Conservation (phyloP, 2,329 filamentous ascomycete genomes). For the Paracamarosporium sp. region DNA sequence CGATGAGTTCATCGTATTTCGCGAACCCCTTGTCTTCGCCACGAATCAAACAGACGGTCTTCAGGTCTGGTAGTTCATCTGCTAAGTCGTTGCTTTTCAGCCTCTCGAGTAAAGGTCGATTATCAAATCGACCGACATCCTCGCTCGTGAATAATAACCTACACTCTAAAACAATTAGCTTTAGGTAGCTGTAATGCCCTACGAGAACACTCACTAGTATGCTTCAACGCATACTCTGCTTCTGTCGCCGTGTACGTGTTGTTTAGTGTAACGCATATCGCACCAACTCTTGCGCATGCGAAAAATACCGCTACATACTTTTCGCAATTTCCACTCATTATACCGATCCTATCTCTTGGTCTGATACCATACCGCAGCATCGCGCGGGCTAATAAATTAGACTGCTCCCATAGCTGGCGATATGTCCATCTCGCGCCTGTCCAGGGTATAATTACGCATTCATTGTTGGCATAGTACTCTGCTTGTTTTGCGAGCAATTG, state of each 20-base stretch:
- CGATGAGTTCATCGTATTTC: slow-evolving; percentile 66
- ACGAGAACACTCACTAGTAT: slow-evolving; percentile 62
- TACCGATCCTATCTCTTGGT: slow-evolving; percentile 73
- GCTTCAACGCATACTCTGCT: slow-evolving; percentile 72
- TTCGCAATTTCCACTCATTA: slow-evolving; percentile 72
- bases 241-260: slow-evolving; percentile 81
- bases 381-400: slow-evolving; percentile 47
- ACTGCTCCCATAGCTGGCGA: slow-evolving; percentile 47
- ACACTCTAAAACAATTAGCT: slow-evolving; percentile 59
- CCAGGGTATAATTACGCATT: slow-evolving; percentile 78
- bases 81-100: slow-evolving; percentile 28
- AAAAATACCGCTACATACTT: slow-evolving; percentile 73
- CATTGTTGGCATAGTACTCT: slow-evolving; percentile 67
- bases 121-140: slow-evolving; percentile 70
- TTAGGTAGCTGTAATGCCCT: neutral
- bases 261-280: slow-evolving; percentile 74
- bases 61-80: slow-evolving; percentile 33
- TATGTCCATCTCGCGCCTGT: slow-evolving; percentile 77
- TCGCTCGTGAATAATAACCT: slow-evolving; percentile 76
- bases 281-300: slow-evolving; percentile 63
- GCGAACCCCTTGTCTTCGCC: slow-evolving; percentile 56
- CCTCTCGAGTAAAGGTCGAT: slow-evolving; percentile 62
- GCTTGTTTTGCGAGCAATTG: slow-evolving; percentile 76
- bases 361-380: slow-evolving; percentile 71
- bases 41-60: slow-evolving; percentile 40